Base-by-base conservation (phyloP, 2,329 filamentous ascomycete species). In the Grosmannia serpens region DNA sequence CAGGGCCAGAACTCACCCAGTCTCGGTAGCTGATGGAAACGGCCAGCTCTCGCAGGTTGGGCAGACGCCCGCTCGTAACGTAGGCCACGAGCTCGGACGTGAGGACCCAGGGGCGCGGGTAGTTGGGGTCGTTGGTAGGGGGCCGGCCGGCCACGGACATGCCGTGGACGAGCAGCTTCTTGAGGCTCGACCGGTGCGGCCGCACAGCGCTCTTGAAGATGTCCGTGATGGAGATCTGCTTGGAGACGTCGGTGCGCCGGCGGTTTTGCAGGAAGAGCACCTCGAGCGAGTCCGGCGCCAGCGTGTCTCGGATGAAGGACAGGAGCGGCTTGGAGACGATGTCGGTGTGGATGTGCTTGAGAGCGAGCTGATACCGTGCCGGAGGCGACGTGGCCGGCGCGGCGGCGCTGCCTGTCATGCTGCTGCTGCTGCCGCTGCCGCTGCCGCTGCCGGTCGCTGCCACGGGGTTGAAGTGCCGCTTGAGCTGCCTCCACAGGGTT, bases 281-380 rank as follows among this genome's bases (percentile, higher is more conserved):
- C 70, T 94, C 87, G n/a, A 94, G 75, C 31, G 83, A 87, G 68
- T 94, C 89, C 1, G 89, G 89, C 24, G 85, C 85, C 44, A 94
- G 75, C 0, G 87, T 86, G 61, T 91, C 87, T 65, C 86, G 88
- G 62, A 94, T 76, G 67, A 94, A 92, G 1, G 78, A 77, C 57
- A 94, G 82, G 20, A 94, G 73, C 27, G 85, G 77, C 9, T 80
- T 75, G 1, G 87, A 88, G 2, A 88, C 85, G 15, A 77, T 78
- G 70, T 94, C 88, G 1, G 87, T 89, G 66, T 91, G 87, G 17
- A 94, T 79, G 62, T 85, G 81, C 70, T 86, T 91, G 56, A 94
- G 72, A 6, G 80, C 82, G 13, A 94, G 74, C 58, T 78, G 76
- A 64, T 86, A 86, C 56, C 84, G 81, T 49, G 74, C 64, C 1